phyloP scores from a whole-genome alignment of 768 basidiomycete species.

The Crucibulum laeve region DNA sequence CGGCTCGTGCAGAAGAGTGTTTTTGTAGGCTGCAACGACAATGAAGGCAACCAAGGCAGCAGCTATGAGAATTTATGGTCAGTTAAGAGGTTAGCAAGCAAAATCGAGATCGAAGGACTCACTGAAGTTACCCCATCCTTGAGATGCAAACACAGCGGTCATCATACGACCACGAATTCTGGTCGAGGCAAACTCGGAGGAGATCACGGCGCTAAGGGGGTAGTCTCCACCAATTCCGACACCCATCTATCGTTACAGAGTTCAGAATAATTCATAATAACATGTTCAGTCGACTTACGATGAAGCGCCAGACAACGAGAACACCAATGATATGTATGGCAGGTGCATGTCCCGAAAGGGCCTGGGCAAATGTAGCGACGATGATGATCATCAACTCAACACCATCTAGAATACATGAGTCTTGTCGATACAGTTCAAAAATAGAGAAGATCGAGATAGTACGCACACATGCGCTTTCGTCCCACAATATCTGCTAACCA shows the following conservation, averaged over 20 bases:
- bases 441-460: neutral
- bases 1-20: conserved; percentile 37
- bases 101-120: conserved; percentile 13
- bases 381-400: conserved; percentile 81
- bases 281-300: conserved; percentile 28
- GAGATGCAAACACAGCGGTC: conserved; percentile 82
- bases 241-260: conserved; percentile 45
- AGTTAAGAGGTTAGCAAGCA: neutral
- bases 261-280: neutral
- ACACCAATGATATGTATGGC: conserved; percentile 72
- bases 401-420: conserved; percentile 40
- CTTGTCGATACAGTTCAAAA: conserved; percentile 2
- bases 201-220: conserved; percentile 80
- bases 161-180: conserved; percentile 80
- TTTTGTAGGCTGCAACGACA: conserved; percentile 66
- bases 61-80: conserved; percentile 24
- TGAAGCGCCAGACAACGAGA: conserved; percentile 80
- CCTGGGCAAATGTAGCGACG: conserved; percentile 73
- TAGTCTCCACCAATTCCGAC: conserved; percentile 90
- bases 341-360: conserved; percentile 62
- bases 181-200: conserved; percentile 83
- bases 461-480: conserved; percentile 75
- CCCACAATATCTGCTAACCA: conserved; percentile 77
- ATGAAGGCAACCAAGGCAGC: conserved; percentile 66
- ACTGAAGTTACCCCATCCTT: conserved; percentile 88